Conservation (phyloP, 768 basidiomycete genomes). For the Lyophyllum atratum region DNA sequence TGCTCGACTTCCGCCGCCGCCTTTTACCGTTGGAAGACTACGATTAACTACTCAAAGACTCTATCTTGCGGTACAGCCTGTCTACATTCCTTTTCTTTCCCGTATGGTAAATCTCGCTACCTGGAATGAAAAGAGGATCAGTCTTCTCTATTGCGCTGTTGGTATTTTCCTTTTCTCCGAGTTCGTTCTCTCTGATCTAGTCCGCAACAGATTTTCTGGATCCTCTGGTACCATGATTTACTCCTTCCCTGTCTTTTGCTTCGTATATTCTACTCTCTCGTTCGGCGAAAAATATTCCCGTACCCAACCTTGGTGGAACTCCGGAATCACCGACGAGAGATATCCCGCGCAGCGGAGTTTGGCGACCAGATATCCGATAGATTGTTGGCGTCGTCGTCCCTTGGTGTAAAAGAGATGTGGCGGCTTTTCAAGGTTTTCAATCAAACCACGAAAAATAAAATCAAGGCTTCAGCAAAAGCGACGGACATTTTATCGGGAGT, state of each 20-base stretch:
- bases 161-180: conserved; percentile 21
- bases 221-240: conserved; percentile 60
- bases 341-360: conserved; percentile 52
- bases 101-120: conserved; percentile 46
- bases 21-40: conserved; percentile 57
- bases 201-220: conserved; percentile 55
- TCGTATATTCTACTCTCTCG: conserved; percentile 47
- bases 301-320: conserved; percentile 60
- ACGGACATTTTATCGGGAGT: conserved; percentile 10
- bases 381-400: conserved; percentile 46
- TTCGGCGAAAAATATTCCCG: conserved; percentile 49
- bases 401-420: conserved; percentile 57
- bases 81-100: conserved; percentile 46
- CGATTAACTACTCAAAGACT: conserved; percentile 53
- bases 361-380: conserved; percentile 48
- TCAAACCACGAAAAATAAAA: conserved; percentile 34
- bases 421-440: conserved; percentile 46
- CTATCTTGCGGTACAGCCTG: conserved; percentile 53
- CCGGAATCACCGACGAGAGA: conserved; percentile 49
- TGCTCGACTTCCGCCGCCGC: conserved; percentile 35
- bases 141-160: conserved; percentile 53
- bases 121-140: conserved; percentile 54
- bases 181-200: background rate
- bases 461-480: conserved; percentile 24
- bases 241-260: conserved; percentile 54